Conservation (phyloP, 2,329 filamentous ascomycete genomes). For the Dissoconium aciculare region DNA sequence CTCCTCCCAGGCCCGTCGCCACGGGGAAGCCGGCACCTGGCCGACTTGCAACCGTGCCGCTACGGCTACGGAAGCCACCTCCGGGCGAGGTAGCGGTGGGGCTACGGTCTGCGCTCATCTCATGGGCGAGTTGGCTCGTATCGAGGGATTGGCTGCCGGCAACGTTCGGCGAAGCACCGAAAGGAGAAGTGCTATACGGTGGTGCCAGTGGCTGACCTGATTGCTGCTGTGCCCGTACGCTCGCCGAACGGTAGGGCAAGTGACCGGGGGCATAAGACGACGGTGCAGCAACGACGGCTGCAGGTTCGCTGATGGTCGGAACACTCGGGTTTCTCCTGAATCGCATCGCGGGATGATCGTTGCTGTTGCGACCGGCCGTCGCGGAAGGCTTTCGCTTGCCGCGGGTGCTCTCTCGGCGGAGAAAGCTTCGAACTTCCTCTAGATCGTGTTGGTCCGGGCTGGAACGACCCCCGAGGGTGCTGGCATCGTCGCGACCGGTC, state of each 20-base stretch:
- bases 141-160: neutral
- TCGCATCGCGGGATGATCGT: slow-evolving; percentile 1
- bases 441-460: slow-evolving; percentile 29
- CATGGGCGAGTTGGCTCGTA: neutral
- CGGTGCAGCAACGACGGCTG: neutral
- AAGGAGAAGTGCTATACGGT: neutral
- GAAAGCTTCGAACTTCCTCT: slow-evolving; percentile 32
- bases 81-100: neutral
- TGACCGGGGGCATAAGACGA: neutral
- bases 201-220: neutral
- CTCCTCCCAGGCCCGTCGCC: neutral
- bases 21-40: neutral
- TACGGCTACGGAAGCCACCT: neutral
- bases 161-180: neutral
- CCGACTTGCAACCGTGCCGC: neutral
- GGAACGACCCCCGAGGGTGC: slow-evolving; percentile 25
- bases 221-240: neutral
- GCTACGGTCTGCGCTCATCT: neutral
- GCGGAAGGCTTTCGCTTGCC: slow-evolving; percentile 28
- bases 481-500: slow-evolving; percentile 26
- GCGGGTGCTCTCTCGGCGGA: slow-evolving; percentile 30
- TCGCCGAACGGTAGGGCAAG: neutral
- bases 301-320: slow-evolving; percentile 21
- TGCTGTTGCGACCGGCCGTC: slow-evolving; percentile 6
- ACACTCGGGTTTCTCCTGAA: slow-evolving; percentile 9